Evolutionary conservation across 2,329 filamentous ascomycete species (phyloP), one percentile per base, ranked within the genome.

Genomic region (Alternaria ventricosa): DNA sequence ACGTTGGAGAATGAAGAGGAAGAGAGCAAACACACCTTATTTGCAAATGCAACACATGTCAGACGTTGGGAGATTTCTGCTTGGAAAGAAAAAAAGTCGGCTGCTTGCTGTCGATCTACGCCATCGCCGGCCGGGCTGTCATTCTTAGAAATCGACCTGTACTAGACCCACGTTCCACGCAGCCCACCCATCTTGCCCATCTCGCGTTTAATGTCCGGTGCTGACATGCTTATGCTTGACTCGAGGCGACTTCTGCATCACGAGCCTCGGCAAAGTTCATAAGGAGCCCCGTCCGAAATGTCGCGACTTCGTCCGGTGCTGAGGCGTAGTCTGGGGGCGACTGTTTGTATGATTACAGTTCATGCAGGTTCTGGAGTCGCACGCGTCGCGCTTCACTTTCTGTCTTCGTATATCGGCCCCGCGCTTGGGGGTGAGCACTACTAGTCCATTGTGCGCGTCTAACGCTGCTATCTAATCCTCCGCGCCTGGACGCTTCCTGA

Each of bases 401-500:
- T 56, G 46, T 50, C 46, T 63, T 63, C 27, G 58, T 57, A 57
- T 45, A 20, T 20, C 44, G 41, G 25, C 57, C 36, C 36, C 59
- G 58, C 57, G 51, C 54, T 57, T 20, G 9, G 49, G 30, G 25
- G 44, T 33, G 49, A 41, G 28, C 28, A 53, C 30, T 23, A n/a
- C 49, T 3, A 36, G 30, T 53, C 49, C 49, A 15, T 36, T 23
- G 49, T 23, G 45, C 15, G 61, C 36, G 49, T 62, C 28, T 59
- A 54, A 46, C 33, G 28, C 43, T 43, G 53, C 36, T 65, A 53
- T 58, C 71, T 78, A 76, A 62, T 79, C 79, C 46, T 79, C 77
- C 13, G 72, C 72, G 60, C 74, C 79, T 72, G 78, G 79, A 57
- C 83, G 79, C 73, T 87, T 87, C 59, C 85, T 80, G 51, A 87